Base-by-base conservation (phyloP, 805 yeast genomes). In the Brettanomyces sp. region DNA sequence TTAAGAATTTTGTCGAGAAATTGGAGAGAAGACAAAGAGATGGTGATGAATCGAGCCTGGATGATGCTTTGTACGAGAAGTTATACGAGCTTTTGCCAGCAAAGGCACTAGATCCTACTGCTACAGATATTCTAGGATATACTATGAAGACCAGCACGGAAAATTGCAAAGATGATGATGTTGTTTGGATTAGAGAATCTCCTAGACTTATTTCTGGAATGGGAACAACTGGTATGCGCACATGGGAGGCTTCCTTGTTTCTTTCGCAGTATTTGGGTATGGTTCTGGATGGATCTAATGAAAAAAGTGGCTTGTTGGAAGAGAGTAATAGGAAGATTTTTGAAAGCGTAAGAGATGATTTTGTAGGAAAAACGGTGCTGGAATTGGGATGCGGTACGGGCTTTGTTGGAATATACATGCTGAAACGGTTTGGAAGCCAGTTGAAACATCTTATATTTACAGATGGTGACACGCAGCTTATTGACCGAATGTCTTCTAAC, bases 371-470 rank as follows among this genome's bases (percentile, higher is more conserved):
- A 33, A 57, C 56, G 0, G 65, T 85, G 0, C 58, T 86, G 9
- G 98, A 90, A 55, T 59, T 90, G 23, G 98, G 98, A 0, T 76
- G 93, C 9, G 98, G 98, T 0, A 88, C 97, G 0, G 97, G 96
- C 0, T 64, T 91, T 6, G 82, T 85, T 1, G 79, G 90, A 1
- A 50, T 84, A 30, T 62, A 76, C 1, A 49, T 76, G 4, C 52
- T 62, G 18, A 67, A 65, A 47, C 53, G 59, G 39, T 51, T 47
- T 25, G 38, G 36, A 9, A 33, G 47, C 8, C 30, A 44, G 21
- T 12, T 51, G 1, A 37, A 42, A 6, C 52, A 49, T 34, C 58
- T 80, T 13, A 57, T 68, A 0, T 60, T 82, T 34, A 82, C 91
- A 0, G 95, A 86, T 57, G 93, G 91, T 2, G 85, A 81, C 48